Evolutionary conservation across 306 rosid species (phyloP), one percentile per base, ranked within the genome.

Genomic region (Rosa chinensis): DNA sequence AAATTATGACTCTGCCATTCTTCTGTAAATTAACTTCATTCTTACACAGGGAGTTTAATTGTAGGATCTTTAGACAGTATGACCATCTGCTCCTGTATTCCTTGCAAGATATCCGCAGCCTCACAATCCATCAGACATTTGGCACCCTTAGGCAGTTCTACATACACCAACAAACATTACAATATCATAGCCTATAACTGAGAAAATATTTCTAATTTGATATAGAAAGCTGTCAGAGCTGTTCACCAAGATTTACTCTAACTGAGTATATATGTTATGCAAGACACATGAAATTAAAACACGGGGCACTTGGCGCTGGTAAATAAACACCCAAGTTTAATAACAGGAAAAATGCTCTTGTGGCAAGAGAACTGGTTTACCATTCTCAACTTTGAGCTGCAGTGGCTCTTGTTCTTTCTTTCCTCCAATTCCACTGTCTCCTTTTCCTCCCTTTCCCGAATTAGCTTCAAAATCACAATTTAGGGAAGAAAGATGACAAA

Each of bases 91-190:
- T 90, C 90, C 79, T 89, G 94, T 82, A 95, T 84, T 84, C 92
- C 92, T 85, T 81, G 92, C 75, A 91, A 86, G 48, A 86, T 52
- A 75, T 86, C 87, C 0, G 82, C 87, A 70, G 96, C 99, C 84
- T 95, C 98, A 80, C 97, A 92, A 83, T 90, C 94, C 96, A 89
- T 88, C 78, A 94, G 71, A 84, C 97, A 91, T 82, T 88, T 87
- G 81, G 77, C 79, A 87, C 84, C 86, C 84, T 86, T 85, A 25
- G 95, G 97, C 73, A 91, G 90, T 75, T 85, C 99, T 94, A 88
- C 86, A 89, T 28, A 37, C 23, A 79, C 55, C 79, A 83, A 68
- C 23, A 52, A 62, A 74, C 14, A 43, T 8, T 44, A 11, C 20
- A 53, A 76, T 17, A 40, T 28, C 40, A 76, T 1, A 6, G 56